A percentile compares a stretch with the other conserved stretches of the same genome.
Evolutionary conservation across 2,329 filamentous ascomycete genomes (phyloP).

Genomic region (Dactylellina leptospora): DNA sequence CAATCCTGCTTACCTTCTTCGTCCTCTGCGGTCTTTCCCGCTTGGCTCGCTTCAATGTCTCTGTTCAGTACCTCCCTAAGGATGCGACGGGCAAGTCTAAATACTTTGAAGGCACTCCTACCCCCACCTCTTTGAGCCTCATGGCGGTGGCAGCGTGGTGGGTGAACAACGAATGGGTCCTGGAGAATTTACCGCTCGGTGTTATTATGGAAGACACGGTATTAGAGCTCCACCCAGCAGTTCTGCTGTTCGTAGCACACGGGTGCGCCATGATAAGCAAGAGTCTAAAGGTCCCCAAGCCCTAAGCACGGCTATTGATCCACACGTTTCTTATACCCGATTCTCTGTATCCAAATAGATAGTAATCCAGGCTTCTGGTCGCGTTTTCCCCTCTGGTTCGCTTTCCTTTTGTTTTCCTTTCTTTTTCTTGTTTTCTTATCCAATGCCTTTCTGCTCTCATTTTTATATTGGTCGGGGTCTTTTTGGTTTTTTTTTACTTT

Average conservation of each 20-base stretch:
- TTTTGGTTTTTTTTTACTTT: background rate
- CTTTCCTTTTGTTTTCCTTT: conserved; percentile 3
- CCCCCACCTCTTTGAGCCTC: conserved; percentile 85
- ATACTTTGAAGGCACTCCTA: conserved; percentile 97
- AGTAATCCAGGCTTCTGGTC: no score
- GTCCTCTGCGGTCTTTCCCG: conserved; percentile 93
- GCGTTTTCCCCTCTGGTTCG: background rate
- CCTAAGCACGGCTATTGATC: conserved; percentile 10
- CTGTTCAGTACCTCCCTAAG: conserved; percentile 86
- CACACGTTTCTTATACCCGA: no score
- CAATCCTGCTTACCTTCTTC: conserved; percentile 81
- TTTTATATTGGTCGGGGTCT: background rate
- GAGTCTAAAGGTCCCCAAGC: conserved; percentile 89
- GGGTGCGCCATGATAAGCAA: conserved; percentile 96
- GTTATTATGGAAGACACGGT: conserved; percentile 71
- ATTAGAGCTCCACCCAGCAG: conserved; percentile 85
- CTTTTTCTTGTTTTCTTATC: background rate
- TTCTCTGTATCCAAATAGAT: conserved; percentile 63
- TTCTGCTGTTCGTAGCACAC: conserved; percentile 82
- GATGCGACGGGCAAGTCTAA: conserved; percentile 88
- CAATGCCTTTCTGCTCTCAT: no score
- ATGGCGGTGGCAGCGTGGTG: conserved; percentile 89
- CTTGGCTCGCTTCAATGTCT: conserved; percentile 97
- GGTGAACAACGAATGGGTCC: conserved; percentile 80
- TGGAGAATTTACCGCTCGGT: conserved; percentile 80